phyloP scores from a whole-genome alignment of 805 yeast species.

The Sporopachydermia quercuum region DNA sequence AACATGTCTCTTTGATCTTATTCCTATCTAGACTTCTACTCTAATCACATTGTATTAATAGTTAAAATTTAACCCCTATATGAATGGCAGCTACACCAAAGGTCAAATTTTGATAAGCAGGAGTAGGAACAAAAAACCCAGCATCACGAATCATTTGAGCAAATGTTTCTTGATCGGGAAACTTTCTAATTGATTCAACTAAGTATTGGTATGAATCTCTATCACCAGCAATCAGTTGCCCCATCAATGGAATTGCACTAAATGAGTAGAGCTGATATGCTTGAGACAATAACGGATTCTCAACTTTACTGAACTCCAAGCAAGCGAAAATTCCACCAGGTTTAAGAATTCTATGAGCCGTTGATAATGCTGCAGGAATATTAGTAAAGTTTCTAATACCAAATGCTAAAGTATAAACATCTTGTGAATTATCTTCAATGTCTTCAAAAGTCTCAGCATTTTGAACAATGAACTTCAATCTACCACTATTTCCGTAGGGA shows the following conservation, averaged over 20 bases:
- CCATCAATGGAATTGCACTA: conserved; percentile 81
- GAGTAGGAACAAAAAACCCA: conserved; percentile 81
- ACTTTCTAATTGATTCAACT: conserved; percentile 84
- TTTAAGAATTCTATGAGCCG: conserved; percentile 91
- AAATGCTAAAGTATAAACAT: conserved; percentile 90
- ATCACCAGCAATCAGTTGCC: conserved; percentile 89
- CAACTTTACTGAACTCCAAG: conserved; percentile 86
- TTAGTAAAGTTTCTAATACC: conserved; percentile 95
- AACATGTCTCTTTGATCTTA: too few relatives aligned
- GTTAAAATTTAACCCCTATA: conserved; percentile 75
- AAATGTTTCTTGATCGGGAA: conserved; percentile 87
- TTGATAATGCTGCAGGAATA: conserved; percentile 80
- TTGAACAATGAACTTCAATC: conserved; percentile 75
- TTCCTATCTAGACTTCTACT: too few relatives aligned
- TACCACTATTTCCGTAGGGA: conserved; percentile 47
- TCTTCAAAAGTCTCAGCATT: conserved; percentile 83
- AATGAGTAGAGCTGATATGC: conserved; percentile 82
- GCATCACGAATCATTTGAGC: conserved; percentile 87
- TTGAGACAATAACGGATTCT: conserved; percentile 58
- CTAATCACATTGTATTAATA: background rate
- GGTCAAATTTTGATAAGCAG: conserved; percentile 87
- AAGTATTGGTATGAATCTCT: conserved; percentile 91
- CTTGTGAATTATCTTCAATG: conserved; percentile 78
- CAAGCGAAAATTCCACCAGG: conserved; percentile 98
- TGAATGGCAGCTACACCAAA: conserved; percentile 95